Evolutionary conservation across 768 basidiomycete species (phyloP).

Genomic region (Trametes cubensis): DNA sequence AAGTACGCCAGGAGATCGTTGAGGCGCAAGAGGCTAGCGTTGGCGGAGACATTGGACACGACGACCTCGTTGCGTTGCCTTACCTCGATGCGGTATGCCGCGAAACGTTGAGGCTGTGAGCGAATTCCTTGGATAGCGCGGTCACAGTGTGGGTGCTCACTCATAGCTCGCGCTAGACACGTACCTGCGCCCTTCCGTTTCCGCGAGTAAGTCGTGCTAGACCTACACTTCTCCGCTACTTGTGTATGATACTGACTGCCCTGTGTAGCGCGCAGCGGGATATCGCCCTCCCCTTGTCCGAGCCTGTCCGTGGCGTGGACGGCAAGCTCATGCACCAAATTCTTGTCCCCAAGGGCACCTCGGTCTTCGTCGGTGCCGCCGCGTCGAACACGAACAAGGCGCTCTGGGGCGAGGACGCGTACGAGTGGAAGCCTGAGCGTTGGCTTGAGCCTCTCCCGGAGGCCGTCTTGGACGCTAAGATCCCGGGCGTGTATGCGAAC

Average conservation of each 20-base stretch:
- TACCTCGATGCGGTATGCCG: slow-evolving; percentile 24
- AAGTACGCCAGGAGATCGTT: slow-evolving; percentile 30
- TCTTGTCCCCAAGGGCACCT: slow-evolving; percentile 24
- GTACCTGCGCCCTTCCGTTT: slow-evolving; percentile 14
- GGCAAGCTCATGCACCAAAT: slow-evolving; percentile 25
- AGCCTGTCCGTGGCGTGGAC: slow-evolving; percentile 20
- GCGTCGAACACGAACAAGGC: slow-evolving; percentile 31
- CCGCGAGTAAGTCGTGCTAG: slow-evolving; percentile 17
- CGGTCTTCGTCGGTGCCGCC: slow-evolving; percentile 24
- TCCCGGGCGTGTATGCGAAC: slow-evolving; percentile 26
- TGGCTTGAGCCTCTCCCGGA: slow-evolving; percentile 26
- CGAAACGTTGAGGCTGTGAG: slow-evolving; percentile 23
- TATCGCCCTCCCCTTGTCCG: slow-evolving; percentile 23
- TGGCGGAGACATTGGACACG: slow-evolving; percentile 21
- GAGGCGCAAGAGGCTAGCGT: slow-evolving; percentile 12
- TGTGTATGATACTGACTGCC: background rate
- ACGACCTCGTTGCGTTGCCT: slow-evolving; percentile 17
- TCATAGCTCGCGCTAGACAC: background rate
- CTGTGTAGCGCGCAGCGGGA: slow-evolving; percentile 15
- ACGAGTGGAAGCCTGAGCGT: slow-evolving; percentile 31
- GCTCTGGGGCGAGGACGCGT: slow-evolving; percentile 31
- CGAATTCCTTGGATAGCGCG: background rate
- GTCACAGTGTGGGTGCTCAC: too few relatives aligned
- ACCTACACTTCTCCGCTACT: too few relatives aligned
- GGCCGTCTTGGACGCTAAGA: slow-evolving; percentile 15